Base-by-base conservation (phyloP, 164 flowering plant genomes). In the Vitis riparia region DNA sequence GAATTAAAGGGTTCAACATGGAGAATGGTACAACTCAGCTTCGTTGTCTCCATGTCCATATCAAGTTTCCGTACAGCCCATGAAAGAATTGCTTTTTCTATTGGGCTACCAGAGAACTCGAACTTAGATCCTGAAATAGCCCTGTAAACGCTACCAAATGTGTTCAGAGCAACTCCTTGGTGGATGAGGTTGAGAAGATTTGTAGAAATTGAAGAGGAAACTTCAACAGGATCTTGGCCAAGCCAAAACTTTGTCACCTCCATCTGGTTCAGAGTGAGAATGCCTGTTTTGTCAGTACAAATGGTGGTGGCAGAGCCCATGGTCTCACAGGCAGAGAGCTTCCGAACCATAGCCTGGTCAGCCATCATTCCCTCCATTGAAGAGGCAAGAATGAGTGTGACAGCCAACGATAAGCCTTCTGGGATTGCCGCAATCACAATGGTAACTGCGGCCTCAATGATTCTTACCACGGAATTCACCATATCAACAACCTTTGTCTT, bases 1-100 rank as follows among this genome's bases (percentile, higher is more conserved):
- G 94, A 88, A 74, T 84, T 86, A 85, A 85, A 89, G 9, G 94
- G 67, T 68, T 83, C 89, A 7, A 88, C 88, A 7, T 80, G 75
- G 13, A 84, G 68, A 76, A 84, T 53, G 0, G 16, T 9, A 58
- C 52, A 80, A 1, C 50, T 72, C 48, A 49, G 49, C 71, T 68
- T 82, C 71, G 80, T 0, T 30, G 64, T 71, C 47, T 83, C 83
- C 74, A 81, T 72, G 49, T 83, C 69, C 87, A 82, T 76, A 4
- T 76, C 76, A 67, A 81, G 17, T 0, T 82, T 77, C 51, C 51
- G 2, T 4, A 78, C 87, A n/a, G 85, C 88, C 93, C 90, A 89
- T 1, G 81, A 73, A 32, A 84, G 86, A 50, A 88, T 77, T 1
- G 92, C 90, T 50, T 82, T 87, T 55, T 89, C 94, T 0, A 89